phyloP scores from a whole-genome alignment of 768 basidiomycete species.

The Lactarius indigo region DNA sequence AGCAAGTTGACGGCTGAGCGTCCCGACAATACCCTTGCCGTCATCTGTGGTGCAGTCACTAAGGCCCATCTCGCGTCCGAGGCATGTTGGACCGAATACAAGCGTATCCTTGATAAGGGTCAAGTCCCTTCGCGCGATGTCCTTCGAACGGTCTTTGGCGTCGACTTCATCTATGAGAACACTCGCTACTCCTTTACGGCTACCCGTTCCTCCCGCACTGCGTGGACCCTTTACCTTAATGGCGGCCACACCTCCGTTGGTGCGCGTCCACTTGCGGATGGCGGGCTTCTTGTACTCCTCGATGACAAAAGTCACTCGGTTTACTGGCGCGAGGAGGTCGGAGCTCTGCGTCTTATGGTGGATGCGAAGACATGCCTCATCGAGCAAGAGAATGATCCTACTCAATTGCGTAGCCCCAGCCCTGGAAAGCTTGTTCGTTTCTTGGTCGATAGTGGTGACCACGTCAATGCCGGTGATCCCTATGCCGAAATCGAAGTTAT shows the following conservation, averaged over 20 bases:
- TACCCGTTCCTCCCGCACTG: conserved; percentile 80
- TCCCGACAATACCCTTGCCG: conserved; percentile 88
- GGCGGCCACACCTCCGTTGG: conserved; percentile 92
- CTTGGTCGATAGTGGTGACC: conserved; percentile 95
- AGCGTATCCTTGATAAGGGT: conserved; percentile 93
- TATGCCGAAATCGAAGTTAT: conserved; percentile 99
- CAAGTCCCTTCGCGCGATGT: conserved; percentile 94
- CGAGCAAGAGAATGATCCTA: conserved; percentile 99
- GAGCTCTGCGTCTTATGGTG: conserved; percentile 86
- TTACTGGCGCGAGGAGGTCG: conserved; percentile 98
- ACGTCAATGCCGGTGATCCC: conserved; percentile 92
- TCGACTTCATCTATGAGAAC: conserved; percentile 98
- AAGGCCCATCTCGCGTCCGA: conserved; percentile 92
- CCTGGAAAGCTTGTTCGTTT: conserved; percentile 95
- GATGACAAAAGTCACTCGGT: conserved; percentile 95
- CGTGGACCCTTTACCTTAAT: conserved; percentile 95
- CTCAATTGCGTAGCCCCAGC: conserved; percentile 91
- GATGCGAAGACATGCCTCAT: conserved; percentile 98
- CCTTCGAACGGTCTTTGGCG: conserved; percentile 92
- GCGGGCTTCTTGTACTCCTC: conserved; percentile 86
- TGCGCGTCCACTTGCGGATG: conserved; percentile 89
- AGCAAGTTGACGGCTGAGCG: conserved; percentile 96
- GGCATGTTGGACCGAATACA: conserved; percentile 89
- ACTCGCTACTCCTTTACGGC: conserved; percentile 94
- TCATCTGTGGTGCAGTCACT: conserved; percentile 93